Evolutionary conservation across 805 yeast species (phyloP).

Genomic region (Huiozyma naganishii): DNA sequence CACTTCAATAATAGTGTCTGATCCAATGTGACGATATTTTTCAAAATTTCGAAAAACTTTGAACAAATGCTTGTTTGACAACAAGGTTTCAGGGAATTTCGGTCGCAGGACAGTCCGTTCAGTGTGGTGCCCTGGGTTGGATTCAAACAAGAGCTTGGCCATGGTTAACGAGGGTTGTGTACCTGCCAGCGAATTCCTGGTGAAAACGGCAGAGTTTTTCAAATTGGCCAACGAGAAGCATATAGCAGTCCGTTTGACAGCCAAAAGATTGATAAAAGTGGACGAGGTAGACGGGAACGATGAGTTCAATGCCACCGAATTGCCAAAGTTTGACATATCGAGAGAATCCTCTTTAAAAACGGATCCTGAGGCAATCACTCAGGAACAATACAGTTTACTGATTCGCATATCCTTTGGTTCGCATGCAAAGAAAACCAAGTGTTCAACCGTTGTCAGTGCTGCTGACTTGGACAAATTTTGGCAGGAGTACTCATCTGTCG

Average conservation of each 20-base stretch:
- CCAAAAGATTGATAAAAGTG: slow-evolving; percentile 21
- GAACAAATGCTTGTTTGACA: no score
- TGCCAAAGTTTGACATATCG: slow-evolving; percentile 25
- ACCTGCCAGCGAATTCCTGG: slow-evolving; percentile 14
- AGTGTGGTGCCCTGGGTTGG: no score
- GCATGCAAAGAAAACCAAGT: slow-evolving; percentile 36
- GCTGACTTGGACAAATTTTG: slow-evolving; percentile 61
- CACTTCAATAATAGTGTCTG: no score
- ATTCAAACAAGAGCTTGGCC: no score
- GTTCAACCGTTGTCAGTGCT: slow-evolving; percentile 62
- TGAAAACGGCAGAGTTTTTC: slow-evolving; percentile 16
- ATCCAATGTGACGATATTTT: no score
- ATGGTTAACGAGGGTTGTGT: slow-evolving; percentile 5
- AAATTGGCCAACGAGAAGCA: slow-evolving; percentile 19
- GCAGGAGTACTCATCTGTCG: slow-evolving; percentile 56
- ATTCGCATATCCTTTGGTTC: slow-evolving; percentile 42
- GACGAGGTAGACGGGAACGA: slow-evolving; percentile 30
- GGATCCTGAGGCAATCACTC: slow-evolving; percentile 13
- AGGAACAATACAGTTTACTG: slow-evolving; percentile 45
- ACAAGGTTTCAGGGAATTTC: no score
- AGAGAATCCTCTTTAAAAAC: slow-evolving; percentile 10
- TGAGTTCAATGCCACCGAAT: slow-evolving; percentile 40
- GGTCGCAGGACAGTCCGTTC: no score
- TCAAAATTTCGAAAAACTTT: no score
- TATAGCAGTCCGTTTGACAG: slow-evolving; percentile 19